Evolutionary conservation across 345 rosid species (phyloP).

Genomic region (Eucalyptus albens): DNA sequence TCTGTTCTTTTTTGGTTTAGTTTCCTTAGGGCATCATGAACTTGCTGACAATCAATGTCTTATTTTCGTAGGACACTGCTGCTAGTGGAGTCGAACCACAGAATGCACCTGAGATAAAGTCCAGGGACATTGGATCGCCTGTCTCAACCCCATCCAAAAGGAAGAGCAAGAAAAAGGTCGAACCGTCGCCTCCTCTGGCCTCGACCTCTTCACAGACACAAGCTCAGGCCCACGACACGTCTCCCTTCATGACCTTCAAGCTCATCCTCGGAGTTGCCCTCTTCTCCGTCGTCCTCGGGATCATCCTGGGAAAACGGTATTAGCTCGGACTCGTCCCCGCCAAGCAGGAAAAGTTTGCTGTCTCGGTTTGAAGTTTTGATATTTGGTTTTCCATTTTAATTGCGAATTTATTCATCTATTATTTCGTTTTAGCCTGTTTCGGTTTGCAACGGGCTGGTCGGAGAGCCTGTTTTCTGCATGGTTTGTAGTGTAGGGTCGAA

Average conservation of each 20-base stretch:
- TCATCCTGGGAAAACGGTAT: slow-evolving; percentile 70
- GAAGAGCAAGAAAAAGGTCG: slow-evolving; percentile 68
- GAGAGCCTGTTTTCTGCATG: background rate
- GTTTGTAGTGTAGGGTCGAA: background rate
- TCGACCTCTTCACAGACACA: slow-evolving; percentile 18
- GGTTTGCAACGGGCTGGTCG: background rate
- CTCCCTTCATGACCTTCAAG: slow-evolving; percentile 32
- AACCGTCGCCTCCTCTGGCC: slow-evolving; percentile 21
- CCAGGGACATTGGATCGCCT: slow-evolving; percentile 54
- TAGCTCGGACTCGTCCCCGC: slow-evolving; percentile 5
- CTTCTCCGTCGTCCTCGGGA: slow-evolving; percentile 60
- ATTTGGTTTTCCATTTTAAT: background rate
- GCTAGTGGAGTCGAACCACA: slow-evolving; percentile 1
- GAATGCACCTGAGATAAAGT: slow-evolving; percentile 34
- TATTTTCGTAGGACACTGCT: slow-evolving; percentile 14
- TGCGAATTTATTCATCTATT: background rate
- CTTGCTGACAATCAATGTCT: background rate
- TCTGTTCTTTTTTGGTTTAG: background rate
- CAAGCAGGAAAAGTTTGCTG: background rate
- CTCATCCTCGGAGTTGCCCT: slow-evolving; percentile 57
- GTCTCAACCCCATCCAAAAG: slow-evolving; percentile 56
- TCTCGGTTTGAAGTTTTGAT: background rate
- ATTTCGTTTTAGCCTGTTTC: background rate
- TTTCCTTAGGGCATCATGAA: background rate
- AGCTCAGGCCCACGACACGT: slow-evolving; percentile 12